phyloP scores from a whole-genome alignment of 208 protist species.

The Wallacemonas sp. region DNA sequence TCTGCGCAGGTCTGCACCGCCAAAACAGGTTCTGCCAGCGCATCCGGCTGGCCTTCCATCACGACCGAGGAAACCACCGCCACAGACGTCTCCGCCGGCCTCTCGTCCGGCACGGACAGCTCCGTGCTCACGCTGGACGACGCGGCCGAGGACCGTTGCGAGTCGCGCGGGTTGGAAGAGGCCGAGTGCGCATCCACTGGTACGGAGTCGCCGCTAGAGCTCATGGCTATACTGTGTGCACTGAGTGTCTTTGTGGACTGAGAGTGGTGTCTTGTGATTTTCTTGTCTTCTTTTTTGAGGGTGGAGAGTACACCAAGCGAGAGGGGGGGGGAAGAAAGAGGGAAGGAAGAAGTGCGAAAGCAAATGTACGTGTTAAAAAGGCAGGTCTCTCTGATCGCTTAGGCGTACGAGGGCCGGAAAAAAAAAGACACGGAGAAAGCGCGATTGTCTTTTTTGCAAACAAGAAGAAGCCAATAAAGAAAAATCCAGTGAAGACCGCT shows the following conservation, averaged over 20 bases:
- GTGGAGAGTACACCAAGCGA: conserved; percentile 6
- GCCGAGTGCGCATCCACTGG: neutral
- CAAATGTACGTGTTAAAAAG: too few species aligned
- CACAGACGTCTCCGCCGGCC: neutral
- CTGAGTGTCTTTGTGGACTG: neutral
- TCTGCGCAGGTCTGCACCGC: too few species aligned
- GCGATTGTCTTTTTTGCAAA: too few species aligned
- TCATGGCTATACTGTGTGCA: neutral
- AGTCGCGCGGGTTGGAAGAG: neutral
- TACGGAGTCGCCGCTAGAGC: neutral
- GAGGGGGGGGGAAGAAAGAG: conserved; percentile 5
- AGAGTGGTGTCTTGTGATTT: too few species aligned
- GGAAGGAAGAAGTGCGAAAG: neutral
- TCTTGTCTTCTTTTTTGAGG: too few species aligned
- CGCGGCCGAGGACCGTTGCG: neutral
- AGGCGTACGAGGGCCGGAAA: too few species aligned
- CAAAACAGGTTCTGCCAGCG: too few species aligned
- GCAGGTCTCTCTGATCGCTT: too few species aligned
- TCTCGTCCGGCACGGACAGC: neutral
- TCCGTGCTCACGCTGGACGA: neutral
- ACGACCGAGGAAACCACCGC: neutral
- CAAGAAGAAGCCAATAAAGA: too few species aligned
- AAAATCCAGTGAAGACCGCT: too few species aligned
- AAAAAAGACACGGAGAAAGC: too few species aligned
- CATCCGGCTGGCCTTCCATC: neutral